phyloP scores from a whole-genome alignment of 202 grass and related monocot species.

The Eragrostis tef region DNA sequence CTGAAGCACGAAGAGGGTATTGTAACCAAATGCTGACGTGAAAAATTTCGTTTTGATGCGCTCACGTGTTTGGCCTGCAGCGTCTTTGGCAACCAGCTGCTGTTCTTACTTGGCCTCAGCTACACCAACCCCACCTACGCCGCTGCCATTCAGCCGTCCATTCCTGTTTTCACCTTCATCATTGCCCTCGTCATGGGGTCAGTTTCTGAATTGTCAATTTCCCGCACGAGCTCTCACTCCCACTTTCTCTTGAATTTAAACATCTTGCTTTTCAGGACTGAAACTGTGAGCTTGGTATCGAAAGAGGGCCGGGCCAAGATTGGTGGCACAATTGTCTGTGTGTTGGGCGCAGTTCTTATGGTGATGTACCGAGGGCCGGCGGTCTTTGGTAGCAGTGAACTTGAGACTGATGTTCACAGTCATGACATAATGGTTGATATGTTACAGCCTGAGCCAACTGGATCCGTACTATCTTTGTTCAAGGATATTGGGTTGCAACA shows the following conservation, averaged over 20 bases:
- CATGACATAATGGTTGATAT: conserved; percentile 56
- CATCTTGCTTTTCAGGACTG: conserved; percentile 50
- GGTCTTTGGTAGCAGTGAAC: conserved; percentile 56
- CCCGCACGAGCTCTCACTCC: not conserved
- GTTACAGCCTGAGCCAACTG: conserved; percentile 60
- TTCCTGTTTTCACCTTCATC: conserved; percentile 91
- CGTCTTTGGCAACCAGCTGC: conserved; percentile 82
- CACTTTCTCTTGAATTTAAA: not conserved
- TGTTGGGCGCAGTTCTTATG: conserved; percentile 72
- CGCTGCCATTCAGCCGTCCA: conserved; percentile 77
- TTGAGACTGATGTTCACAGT: conserved; percentile 55
- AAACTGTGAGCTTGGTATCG: conserved; percentile 62
- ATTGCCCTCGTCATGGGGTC: conserved; percentile 77
- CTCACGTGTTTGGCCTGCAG: conserved; percentile 39
- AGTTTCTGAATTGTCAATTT: conserved; percentile 1
- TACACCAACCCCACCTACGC: conserved; percentile 89
- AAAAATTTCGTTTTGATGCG: conserved; percentile 23
- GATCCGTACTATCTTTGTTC: conserved; percentile 41
- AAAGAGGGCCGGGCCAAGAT: conserved; percentile 68
- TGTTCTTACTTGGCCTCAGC: conserved; percentile 85
- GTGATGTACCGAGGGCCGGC: conserved; percentile 77
- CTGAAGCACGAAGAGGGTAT: not conserved
- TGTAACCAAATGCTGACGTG: conserved; percentile 21
- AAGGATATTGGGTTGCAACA: conserved; percentile 65
- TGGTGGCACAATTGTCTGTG: conserved; percentile 71